Percentiles rank a stretch among this genome's conserved stretches.
Evolutionary conservation across 768 basidiomycete genomes (phyloP).

Genomic region (Collybia sordida): DNA sequence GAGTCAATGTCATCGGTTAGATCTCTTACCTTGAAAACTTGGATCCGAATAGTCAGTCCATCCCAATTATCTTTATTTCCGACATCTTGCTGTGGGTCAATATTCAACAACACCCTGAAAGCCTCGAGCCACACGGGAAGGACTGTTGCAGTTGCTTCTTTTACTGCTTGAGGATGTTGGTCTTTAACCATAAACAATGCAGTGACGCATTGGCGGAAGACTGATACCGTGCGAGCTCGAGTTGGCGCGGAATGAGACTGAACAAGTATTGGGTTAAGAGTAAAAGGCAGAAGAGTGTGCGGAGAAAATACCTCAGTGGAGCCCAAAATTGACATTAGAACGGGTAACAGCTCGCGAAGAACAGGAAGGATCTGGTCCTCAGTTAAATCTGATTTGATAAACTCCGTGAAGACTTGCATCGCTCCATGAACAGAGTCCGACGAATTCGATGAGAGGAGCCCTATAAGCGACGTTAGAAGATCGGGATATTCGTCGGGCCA

Average conservation of each 20-base stretch:
- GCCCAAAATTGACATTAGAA: slow-evolving; percentile 78
- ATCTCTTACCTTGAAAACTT: slow-evolving; percentile 75
- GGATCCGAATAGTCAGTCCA: slow-evolving; percentile 71
- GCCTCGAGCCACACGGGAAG: slow-evolving; percentile 92
- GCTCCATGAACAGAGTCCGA: slow-evolving; percentile 87
- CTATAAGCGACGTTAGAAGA: slow-evolving; percentile 74
- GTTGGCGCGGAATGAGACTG: slow-evolving; percentile 77
- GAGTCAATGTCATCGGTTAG: too few relatives aligned
- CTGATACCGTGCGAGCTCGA: slow-evolving; percentile 79
- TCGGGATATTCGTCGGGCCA: slow-evolving; percentile 98
- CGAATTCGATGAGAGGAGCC: slow-evolving; percentile 71
- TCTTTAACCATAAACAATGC: slow-evolving; percentile 96
- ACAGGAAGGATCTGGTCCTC: slow-evolving; percentile 95
- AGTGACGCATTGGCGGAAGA: slow-evolving; percentile 88
- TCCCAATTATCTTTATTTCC: slow-evolving; percentile 71
- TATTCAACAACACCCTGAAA: slow-evolving; percentile 72
- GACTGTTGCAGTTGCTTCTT: slow-evolving; percentile 76
- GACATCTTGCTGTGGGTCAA: slow-evolving; percentile 66
- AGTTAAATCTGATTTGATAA: slow-evolving; percentile 87
- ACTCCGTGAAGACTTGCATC: slow-evolving; percentile 94
- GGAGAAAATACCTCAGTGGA: slow-evolving; percentile 56
- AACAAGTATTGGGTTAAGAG: background rate
- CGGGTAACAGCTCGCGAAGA: slow-evolving; percentile 84
- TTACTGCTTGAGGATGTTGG: slow-evolving; percentile 83
- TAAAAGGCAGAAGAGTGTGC: background rate